Evolutionary conservation across 768 basidiomycete species (phyloP).

Genomic region (Rhodotorula graminis): DNA sequence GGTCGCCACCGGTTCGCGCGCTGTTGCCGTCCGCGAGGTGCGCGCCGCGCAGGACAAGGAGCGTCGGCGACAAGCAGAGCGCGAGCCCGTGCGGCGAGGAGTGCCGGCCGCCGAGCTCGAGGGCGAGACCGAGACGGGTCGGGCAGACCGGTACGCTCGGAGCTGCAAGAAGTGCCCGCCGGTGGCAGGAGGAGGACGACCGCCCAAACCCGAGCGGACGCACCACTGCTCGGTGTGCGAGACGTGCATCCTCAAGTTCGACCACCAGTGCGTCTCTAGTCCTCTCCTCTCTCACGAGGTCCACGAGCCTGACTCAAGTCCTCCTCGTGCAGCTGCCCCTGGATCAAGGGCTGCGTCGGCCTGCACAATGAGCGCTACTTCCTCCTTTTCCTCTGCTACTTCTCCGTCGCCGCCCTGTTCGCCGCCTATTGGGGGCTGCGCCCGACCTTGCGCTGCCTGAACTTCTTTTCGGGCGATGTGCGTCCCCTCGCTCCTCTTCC

Average conservation of each 20-base stretch:
- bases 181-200: neutral
- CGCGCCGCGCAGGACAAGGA: constrained; percentile 13
- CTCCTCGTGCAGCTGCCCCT: constrained; percentile 46
- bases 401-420: constrained; percentile 65
- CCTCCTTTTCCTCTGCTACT: constrained; percentile 89
- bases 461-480: constrained; percentile 50
- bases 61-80: neutral
- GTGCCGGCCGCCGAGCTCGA: neutral
- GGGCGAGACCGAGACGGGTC: neutral
- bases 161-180: constrained; percentile 39
- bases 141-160: constrained; percentile 7
- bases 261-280: constrained; percentile 35
- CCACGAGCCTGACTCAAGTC: neutral
- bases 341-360: constrained; percentile 65
- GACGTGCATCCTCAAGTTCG: constrained; percentile 41
- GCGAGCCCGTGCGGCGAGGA: neutral
- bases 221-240: constrained; percentile 43
- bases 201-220: constrained; percentile 42
- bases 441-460: constrained; percentile 56
- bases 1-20: neutral
- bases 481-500: neutral
- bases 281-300: neutral
- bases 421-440: constrained; percentile 63
- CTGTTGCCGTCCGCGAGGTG: neutral
- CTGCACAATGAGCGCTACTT: constrained; percentile 94